Base-by-base conservation (phyloP, 805 yeast species). In the Kregervanrija fluxuum region DNA sequence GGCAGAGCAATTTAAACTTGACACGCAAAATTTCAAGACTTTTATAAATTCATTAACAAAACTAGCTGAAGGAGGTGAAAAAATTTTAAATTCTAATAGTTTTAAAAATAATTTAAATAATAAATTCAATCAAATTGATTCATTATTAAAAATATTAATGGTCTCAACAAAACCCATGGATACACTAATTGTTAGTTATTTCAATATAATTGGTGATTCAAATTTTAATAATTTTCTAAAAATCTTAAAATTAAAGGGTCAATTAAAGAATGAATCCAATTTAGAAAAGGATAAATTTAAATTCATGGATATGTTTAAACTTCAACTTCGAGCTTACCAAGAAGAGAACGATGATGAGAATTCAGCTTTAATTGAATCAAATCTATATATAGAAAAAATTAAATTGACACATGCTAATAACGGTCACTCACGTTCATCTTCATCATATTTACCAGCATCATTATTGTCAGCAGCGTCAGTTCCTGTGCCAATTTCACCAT, bases 1-100 rank as follows among this genome's bases (percentile, higher is more conserved):
- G 55, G 84, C 91, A 3, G 96, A 90, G 60, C 97, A 91, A 60
- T 69, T 91, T 56, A 66, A 82, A 35, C 66, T 85, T 16, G 99
- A 91, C 64, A 57, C 85, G 2, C 80, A 81, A 35, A 70, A 75
- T 8, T 60, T 91, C 54, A 85, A 83, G 55, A 68, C 70, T 28
- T 67, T 75, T 28, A 70, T 86, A 35, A 41, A 69, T 2, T 60
- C 56, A 14, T 66, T 79, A 11, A 79, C 80, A 3, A 72, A 73
- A 46, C 67, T 74, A 16, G 70, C 69, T 30, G 62, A 56, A 36
- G 67, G 68, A 40, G 62, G 62, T 5, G 51, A 58, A 14, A 60
- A 64, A 28, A 54, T 62, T 28, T 42, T 55, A 8, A 46, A 53
- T 3, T 56, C 64, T 8, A 44, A 50, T 11, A 48, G 57, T 30